These are phyloP conservation scores for Pelargonium myrrhifolium DNA, from an alignment of 441 rosid genomes.

Conservation along the genomic window DNA sequence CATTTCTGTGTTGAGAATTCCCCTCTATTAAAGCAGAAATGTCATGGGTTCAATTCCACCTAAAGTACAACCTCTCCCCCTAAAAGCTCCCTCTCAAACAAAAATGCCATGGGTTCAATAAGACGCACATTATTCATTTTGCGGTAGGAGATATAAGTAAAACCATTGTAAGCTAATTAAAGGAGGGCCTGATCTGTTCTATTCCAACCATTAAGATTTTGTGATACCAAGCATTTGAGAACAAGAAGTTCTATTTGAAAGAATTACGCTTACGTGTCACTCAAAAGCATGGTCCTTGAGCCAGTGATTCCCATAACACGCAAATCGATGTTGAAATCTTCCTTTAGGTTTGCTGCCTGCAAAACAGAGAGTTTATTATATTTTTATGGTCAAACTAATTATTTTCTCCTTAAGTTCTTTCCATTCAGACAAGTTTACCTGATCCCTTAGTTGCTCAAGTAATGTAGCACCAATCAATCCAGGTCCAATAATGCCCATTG, in stretches of 20 bases:
- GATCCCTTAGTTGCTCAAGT: constrained; percentile 89
- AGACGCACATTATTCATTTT: no score
- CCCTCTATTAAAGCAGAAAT: no score
- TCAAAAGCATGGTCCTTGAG: constrained; percentile 66
- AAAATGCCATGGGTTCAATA: no score
- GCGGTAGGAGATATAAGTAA: no score
- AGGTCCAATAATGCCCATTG: constrained; percentile 87
- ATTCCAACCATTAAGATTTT: neutral
- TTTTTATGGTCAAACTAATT: no score
- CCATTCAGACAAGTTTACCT: constrained; percentile 28
- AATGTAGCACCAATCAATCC: constrained; percentile 83
- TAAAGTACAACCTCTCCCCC: no score
- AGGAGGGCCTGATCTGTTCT: neutral
- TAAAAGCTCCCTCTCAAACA: no score
- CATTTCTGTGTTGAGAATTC: no score
- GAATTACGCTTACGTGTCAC: constrained; percentile 60
- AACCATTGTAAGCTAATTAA: neutral
- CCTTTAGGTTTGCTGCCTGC: constrained; percentile 82
- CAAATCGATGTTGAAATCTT: constrained; percentile 83
- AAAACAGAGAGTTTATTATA: constrained; percentile 13
- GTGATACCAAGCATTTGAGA: constrained; percentile 1
- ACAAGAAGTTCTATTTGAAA: constrained; percentile 10
- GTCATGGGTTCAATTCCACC: no score
- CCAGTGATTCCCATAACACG: constrained; percentile 90
- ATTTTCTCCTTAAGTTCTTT: neutral